These are phyloP conservation scores for Penicillium macrosclerotiorum DNA, from an alignment of 495 filamentous ascomycete species.

Conservation along the genomic window DNA sequence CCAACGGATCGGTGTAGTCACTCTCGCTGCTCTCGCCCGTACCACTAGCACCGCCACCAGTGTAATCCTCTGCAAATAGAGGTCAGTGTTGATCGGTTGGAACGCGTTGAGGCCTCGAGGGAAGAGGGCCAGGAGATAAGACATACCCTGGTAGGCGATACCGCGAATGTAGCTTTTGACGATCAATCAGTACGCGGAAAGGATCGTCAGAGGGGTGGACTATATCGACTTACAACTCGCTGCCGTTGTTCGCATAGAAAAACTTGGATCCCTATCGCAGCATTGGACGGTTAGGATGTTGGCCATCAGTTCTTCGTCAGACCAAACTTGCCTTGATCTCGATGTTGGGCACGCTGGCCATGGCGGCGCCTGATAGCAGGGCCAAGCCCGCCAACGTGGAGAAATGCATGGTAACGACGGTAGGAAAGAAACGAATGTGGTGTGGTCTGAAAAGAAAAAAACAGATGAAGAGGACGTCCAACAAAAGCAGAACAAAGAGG, in stretches of 20 bases:
- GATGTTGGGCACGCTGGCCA: conserved; percentile 63
- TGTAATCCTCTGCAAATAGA: conserved; percentile 45
- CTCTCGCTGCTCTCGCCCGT: conserved; percentile 41
- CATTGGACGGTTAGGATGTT: too few species aligned
- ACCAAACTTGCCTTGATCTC: conserved; percentile 44
- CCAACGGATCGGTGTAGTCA: conserved; percentile 67
- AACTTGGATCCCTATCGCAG: conserved; percentile 42
- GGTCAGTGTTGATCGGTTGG: conserved; percentile 8
- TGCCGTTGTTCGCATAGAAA: conserved; percentile 75
- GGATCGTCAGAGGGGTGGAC: not conserved
- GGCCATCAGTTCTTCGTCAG: not conserved
- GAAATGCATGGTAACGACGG: conserved; percentile 46
- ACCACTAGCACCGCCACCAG: conserved; percentile 54
- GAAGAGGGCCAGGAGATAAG: too few species aligned
- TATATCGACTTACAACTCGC: conserved; percentile 67
- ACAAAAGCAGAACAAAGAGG: too few species aligned
- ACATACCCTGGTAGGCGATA: conserved; percentile 80
- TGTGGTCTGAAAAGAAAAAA: too few species aligned
- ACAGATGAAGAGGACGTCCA: too few species aligned
- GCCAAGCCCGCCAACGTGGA: conserved; percentile 47
- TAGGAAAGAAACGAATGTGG: too few species aligned
- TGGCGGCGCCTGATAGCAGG: conserved; percentile 46
- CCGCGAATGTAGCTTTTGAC: conserved; percentile 64
- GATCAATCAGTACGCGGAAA: not conserved
- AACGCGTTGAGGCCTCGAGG: not conserved